Evolutionary conservation across 768 basidiomycete genomes (phyloP).

Genomic region (Dacryopinax primogenitus): DNA sequence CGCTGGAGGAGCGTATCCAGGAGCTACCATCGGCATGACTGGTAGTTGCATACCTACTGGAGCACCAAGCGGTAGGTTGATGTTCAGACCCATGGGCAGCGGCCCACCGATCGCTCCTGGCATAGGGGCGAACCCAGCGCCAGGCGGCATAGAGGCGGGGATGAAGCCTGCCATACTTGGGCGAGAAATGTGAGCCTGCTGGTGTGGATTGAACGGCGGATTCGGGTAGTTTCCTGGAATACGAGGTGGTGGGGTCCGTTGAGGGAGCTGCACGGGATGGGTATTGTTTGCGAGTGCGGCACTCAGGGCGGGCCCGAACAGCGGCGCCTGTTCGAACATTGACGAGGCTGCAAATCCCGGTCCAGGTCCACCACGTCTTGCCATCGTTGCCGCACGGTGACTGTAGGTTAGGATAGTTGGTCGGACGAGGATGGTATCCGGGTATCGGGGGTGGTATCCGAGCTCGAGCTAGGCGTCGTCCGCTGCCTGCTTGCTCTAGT

Average conservation of each 20-base stretch:
- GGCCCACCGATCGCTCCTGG: neutral
- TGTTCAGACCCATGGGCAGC: neutral
- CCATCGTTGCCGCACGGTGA: neutral
- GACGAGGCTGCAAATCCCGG: neutral
- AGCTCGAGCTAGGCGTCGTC: neutral
- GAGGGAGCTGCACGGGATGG: neutral
- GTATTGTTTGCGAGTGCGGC: neutral
- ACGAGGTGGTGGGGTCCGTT: neutral
- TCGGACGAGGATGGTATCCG: neutral
- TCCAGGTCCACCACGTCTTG: neutral
- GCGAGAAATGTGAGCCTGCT: neutral
- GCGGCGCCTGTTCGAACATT: neutral
- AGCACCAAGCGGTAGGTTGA: neutral
- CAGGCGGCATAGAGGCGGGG: neutral
- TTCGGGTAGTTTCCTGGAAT: neutral
- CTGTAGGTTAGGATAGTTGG: neutral
- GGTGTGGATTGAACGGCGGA: neutral
- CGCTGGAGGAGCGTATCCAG: neutral
- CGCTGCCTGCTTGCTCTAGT: neutral
- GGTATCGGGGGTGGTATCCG: neutral
- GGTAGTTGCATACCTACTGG: neutral
- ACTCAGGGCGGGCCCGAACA: neutral
- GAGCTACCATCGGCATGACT: neutral
- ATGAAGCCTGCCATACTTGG: slow-evolving; percentile 3
- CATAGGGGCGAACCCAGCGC: neutral